Conservation (phyloP, 2,329 filamentous ascomycete genomes). For the Fusarium drepaniforme region DNA sequence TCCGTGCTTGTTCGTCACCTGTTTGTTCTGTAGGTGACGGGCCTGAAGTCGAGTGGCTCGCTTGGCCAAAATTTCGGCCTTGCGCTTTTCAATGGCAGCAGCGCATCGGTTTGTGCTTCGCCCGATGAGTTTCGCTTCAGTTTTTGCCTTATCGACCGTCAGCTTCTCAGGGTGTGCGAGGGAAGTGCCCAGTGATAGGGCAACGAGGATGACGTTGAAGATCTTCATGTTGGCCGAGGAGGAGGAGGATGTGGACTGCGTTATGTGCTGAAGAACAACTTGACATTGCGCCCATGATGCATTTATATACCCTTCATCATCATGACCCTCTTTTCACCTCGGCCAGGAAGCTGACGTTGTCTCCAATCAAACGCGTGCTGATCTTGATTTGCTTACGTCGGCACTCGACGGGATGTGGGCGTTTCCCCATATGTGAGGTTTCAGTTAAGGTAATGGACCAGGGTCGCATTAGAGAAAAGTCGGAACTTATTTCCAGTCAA, state of each 20-base stretch:
- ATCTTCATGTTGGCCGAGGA: not conserved
- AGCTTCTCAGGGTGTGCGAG: not conserved
- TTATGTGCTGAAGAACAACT: not conserved
- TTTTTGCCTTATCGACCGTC: not conserved
- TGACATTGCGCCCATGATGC: not conserved
- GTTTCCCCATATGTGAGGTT: not conserved
- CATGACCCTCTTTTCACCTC: not conserved
- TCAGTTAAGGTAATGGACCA: not conserved
- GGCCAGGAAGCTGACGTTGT: not conserved
- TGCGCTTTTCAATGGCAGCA: slow-evolving; percentile 21
- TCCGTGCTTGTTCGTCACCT: not conserved
- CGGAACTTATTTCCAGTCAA: not conserved
- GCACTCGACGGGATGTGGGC: not conserved
- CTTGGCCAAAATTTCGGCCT: slow-evolving; percentile 15
- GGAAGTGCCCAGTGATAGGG: not conserved
- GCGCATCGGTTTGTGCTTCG: slow-evolving; percentile 23
- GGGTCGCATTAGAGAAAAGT: not conserved
- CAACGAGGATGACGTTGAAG: not conserved
- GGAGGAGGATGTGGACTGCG: too few relatives aligned
- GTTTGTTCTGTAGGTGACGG: slow-evolving; percentile 4
- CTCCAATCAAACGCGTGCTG: not conserved
- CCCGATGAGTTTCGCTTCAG: slow-evolving; percentile 14
- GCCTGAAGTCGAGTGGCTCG: slow-evolving; percentile 12
- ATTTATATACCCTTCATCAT: not conserved
- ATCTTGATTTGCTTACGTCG: not conserved